phyloP scores from a whole-genome alignment of 1,139 yeast genomes.

The Geotrichum restrictum region DNA sequence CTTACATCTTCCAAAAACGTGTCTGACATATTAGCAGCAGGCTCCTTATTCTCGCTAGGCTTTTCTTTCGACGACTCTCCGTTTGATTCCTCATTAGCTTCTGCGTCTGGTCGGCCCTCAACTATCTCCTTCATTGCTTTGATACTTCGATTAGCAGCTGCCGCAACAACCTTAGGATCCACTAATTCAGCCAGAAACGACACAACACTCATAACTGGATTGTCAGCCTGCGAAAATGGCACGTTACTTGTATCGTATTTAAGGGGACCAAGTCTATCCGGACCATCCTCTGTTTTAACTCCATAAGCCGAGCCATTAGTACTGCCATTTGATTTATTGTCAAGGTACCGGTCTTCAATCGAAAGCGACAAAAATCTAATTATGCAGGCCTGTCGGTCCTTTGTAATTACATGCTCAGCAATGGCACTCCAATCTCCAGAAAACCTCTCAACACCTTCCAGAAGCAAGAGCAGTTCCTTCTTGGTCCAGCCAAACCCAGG shows the following conservation, averaged over 20 bases:
- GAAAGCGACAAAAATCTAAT: conserved; percentile 76
- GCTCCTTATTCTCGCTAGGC: conserved; percentile 22
- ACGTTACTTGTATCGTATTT: conserved; percentile 71
- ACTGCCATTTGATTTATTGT: conserved; percentile 26
- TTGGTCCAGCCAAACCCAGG: conserved; percentile 53
- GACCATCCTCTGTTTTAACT: conserved; percentile 36
- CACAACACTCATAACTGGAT: conserved; percentile 87
- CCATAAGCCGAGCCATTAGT: conserved; percentile 31
- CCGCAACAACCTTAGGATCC: conserved; percentile 84
- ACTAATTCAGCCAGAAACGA: conserved; percentile 83
- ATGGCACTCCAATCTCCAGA: conserved; percentile 69
- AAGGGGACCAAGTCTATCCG: conserved; percentile 60
- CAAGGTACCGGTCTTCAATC: conserved; percentile 22
- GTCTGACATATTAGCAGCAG: conserved; percentile 8
- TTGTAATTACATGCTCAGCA: conserved; percentile 55
- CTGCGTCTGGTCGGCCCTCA: conserved; percentile 35
- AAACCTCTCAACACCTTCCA: conserved; percentile 51
- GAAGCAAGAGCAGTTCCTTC: conserved; percentile 54
- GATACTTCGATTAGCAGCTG: conserved; percentile 49
- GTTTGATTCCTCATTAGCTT: conserved; percentile 19
- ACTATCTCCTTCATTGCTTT: conserved; percentile 47
- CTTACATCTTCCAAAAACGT: conserved; percentile 29
- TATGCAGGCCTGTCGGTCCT: conserved; percentile 78
- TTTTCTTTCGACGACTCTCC: conserved; percentile 10
- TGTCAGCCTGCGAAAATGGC: conserved; percentile 80